These are phyloP conservation scores for Gaultheria prostrata DNA, from an alignment of 148 eudicot species.

Conservation along the genomic window DNA sequence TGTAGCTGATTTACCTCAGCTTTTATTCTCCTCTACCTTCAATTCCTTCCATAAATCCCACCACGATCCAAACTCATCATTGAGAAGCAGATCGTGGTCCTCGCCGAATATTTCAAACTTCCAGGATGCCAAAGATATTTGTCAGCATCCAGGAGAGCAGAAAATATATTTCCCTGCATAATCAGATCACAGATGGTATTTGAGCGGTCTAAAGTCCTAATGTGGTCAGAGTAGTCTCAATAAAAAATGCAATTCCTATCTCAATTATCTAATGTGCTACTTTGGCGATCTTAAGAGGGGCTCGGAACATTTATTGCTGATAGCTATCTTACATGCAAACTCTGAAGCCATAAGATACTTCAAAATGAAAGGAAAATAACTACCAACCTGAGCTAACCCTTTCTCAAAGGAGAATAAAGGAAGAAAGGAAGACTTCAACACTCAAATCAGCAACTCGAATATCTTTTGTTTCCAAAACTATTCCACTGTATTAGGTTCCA, in stretches of 20 bases:
- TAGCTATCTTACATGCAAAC: not conserved
- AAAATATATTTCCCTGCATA: not conserved
- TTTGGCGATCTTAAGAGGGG: not conserved
- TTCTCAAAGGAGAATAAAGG: not conserved
- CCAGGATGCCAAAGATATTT: not conserved
- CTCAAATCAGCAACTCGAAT: not conserved
- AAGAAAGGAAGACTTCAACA: not conserved
- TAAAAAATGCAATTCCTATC: too few species aligned
- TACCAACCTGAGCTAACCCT: constrained; percentile 1
- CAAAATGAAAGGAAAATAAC: not conserved
- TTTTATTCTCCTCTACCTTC: not conserved
- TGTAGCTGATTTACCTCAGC: not conserved
- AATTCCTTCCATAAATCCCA: not conserved
- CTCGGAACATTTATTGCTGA: not conserved
- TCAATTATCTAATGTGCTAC: not conserved
- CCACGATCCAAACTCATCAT: not conserved
- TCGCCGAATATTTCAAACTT: not conserved
- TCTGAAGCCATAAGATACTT: not conserved
- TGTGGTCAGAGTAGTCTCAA: too few species aligned
- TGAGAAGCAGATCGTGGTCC: not conserved
- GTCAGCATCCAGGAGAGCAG: not conserved
- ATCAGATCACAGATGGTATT: not conserved
- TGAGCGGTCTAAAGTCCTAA: not conserved
- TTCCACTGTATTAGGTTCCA: not conserved
- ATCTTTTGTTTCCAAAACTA: not conserved